phyloP scores from a whole-genome alignment of 352 stramenopile species.

The Globisporangium emineosum region DNA sequence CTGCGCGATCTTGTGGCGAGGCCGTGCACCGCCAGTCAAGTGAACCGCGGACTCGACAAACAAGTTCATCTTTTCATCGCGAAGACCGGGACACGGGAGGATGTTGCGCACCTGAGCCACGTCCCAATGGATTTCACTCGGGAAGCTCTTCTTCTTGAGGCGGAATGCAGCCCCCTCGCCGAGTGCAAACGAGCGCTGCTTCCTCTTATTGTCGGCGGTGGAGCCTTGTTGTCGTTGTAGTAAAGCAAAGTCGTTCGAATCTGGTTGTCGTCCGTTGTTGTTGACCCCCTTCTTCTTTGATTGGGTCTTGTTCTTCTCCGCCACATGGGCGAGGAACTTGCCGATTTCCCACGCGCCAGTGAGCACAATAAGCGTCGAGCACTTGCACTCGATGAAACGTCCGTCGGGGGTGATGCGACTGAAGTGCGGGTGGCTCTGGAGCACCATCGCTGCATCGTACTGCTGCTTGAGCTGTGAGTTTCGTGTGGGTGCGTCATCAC shows the following conservation, averaged over 20 bases:
- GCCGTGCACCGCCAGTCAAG: constrained; percentile 58
- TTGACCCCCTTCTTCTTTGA: constrained; percentile 23
- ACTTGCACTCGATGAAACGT: constrained; percentile 65
- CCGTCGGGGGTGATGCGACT: constrained; percentile 61
- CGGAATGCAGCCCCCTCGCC: constrained; percentile 15
- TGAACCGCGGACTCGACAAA: constrained; percentile 61
- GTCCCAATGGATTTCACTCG: constrained; percentile 57
- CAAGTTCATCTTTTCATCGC: constrained; percentile 45
- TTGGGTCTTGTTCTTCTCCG: constrained; percentile 39
- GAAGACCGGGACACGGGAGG: constrained; percentile 63
- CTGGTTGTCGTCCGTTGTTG: not conserved
- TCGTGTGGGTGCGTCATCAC: not conserved
- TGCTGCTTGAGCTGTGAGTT: not conserved
- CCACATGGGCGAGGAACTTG: constrained; percentile 59
- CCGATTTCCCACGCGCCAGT: constrained; percentile 44
- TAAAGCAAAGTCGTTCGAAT: too few species aligned
- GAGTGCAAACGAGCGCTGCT: not conserved
- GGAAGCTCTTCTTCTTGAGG: constrained; percentile 44
- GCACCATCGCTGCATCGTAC: constrained; percentile 28
- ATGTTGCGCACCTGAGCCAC: constrained; percentile 32
- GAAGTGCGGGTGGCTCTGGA: constrained; percentile 48
- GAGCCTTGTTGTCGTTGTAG: not conserved
- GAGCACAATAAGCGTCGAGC: constrained; percentile 57
- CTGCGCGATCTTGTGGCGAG: constrained; percentile 59
- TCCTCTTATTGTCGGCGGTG: not conserved